These are phyloP conservation scores for Mycena olivaceomarginata DNA, from an alignment of 768 basidiomycete genomes.

Conservation along the genomic window DNA sequence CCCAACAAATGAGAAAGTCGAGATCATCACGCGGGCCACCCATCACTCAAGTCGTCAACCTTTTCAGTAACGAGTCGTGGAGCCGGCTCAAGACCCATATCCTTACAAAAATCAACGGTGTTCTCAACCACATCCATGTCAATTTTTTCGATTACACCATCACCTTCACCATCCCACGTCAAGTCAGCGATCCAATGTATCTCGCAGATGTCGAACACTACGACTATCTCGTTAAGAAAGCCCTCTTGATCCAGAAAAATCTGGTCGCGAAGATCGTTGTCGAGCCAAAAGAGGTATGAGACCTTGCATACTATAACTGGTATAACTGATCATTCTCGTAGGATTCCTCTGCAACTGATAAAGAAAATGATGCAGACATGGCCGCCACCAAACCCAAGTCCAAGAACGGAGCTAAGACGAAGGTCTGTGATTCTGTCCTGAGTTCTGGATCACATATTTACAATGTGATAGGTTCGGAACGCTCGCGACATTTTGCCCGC, in stretches of 20 bases:
- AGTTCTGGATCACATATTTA: not conserved
- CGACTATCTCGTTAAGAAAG: not conserved
- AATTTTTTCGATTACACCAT: not conserved
- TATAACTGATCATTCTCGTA: not conserved
- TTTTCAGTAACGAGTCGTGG: not conserved
- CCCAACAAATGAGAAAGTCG: not conserved
- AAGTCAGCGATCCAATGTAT: not conserved
- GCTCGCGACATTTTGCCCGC: conserved; percentile 40
- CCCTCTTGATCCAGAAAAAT: not conserved
- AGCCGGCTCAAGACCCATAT: not conserved
- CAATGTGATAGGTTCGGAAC: conserved; percentile 7
- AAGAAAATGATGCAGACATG: not conserved
- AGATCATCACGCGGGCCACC: not conserved
- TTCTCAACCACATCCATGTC: not conserved
- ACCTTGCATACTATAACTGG: not conserved
- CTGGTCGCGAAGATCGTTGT: not conserved
- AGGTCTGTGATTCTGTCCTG: not conserved
- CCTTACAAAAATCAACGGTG: not conserved
- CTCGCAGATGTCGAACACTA: not conserved
- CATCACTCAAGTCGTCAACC: not conserved
- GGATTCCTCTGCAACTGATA: not conserved
- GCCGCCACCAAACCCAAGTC: not conserved
- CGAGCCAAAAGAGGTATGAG: not conserved
- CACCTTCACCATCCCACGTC: conserved; percentile 19
- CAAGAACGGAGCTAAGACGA: not conserved